phyloP scores from a whole-genome alignment of 805 yeast species.

The Jamesozyma spencerorum region DNA sequence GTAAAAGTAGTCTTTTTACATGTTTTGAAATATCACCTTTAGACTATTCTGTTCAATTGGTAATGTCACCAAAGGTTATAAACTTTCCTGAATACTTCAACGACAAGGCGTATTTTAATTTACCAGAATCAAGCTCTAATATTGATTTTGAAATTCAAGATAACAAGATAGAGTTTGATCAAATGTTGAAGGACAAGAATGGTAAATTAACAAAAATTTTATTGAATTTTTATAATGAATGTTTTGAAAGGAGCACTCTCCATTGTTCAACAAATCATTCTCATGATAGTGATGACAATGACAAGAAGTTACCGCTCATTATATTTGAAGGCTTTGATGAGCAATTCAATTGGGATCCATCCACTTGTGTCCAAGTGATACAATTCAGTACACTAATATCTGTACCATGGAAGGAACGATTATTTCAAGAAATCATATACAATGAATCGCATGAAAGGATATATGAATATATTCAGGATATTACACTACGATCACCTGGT shows the following conservation, averaged over 20 bases:
- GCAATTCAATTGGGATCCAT: constrained; percentile 16
- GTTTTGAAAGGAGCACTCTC: not conserved
- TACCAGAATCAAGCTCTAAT: not conserved
- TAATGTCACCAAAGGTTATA: constrained; percentile 11
- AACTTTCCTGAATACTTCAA: constrained; percentile 15
- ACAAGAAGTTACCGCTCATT: constrained; percentile 9
- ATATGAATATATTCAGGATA: constrained; percentile 2
- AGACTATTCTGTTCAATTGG: constrained; percentile 7
- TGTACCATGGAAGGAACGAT: constrained; percentile 17
- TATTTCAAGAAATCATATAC: constrained; percentile 9
- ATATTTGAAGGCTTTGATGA: constrained; percentile 18
- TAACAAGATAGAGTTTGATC: not conserved
- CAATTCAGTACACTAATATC: constrained; percentile 12
- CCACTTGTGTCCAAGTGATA: constrained; percentile 8
- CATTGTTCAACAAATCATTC: not conserved
- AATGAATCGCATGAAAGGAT: constrained; percentile 6
- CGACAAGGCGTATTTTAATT: constrained; percentile 1
- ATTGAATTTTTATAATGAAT: not conserved
- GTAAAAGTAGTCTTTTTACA: constrained; percentile 16
- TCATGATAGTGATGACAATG: not conserved
- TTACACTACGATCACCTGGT: constrained; percentile 8
- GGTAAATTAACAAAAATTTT: not conserved
- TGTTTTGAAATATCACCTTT: constrained; percentile 12
- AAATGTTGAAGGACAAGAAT: not conserved
- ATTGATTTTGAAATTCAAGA: constrained; percentile 3